A percentile compares a stretch with the other conserved stretches of the same genome.
Conservation (phyloP, 768 basidiomycete species). For the Suillus spraguei region DNA sequence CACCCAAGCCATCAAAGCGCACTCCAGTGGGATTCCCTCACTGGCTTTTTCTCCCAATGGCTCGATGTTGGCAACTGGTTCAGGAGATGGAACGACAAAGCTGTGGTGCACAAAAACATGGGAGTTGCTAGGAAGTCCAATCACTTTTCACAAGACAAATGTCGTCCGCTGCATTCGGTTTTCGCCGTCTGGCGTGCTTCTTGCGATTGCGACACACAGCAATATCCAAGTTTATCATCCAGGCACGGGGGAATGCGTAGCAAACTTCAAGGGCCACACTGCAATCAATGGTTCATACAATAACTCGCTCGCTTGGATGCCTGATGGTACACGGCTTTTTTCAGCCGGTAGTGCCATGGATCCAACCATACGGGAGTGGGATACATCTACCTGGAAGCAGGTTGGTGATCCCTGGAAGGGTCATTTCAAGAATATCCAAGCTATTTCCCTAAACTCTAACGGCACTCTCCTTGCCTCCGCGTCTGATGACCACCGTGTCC, state of each 20-base stretch:
- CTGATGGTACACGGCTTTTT: background rate
- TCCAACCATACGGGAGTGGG: background rate
- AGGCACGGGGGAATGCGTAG: background rate
- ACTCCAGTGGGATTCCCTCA: background rate
- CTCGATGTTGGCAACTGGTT: background rate
- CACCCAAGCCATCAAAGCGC: background rate
- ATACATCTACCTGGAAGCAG: background rate
- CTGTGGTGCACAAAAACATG: background rate
- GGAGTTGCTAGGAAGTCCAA: background rate
- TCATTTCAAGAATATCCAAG: background rate
- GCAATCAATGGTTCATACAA: background rate
- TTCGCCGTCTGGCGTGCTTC: background rate
- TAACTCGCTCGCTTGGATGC: background rate
- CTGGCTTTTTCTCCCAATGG: too few species aligned
- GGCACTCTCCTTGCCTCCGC: background rate
- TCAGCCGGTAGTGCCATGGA: background rate
- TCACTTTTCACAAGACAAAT: background rate
- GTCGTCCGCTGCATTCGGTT: background rate
- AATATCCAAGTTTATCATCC: background rate
- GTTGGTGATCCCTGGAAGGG: background rate
- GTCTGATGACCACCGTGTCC: background rate
- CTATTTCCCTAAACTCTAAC: background rate
- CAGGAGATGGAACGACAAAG: background rate
- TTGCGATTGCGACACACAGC: background rate
- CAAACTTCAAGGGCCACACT: background rate